Base-by-base conservation (phyloP, 805 yeast genomes). In the Ogataea ramenticola region DNA sequence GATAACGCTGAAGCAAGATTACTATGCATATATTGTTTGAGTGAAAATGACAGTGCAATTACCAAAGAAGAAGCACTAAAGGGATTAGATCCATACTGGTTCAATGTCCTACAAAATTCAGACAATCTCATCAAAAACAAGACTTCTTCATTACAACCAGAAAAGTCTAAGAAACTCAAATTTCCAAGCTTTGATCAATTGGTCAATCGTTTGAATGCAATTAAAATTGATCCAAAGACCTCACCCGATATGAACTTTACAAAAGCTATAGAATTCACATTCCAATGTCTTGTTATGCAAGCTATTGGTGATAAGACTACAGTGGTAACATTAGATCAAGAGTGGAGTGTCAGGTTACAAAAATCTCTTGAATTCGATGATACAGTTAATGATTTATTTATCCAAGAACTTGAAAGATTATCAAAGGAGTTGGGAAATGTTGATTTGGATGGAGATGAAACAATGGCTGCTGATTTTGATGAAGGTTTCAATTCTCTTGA, bases 1-100 rank as follows among this genome's bases (percentile, higher is more conserved):
- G 54, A 68, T 43, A 89, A 87, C 57, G 57, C 84, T 0, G 75
- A 76, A 31, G 86, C 90, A 0, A 68, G 96, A 46, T 53, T 76
- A 39, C 64, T 87, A 33, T 81, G 88, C 55, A 60, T 89, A 17
- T 58, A 82, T 39, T 96, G 14, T 61, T 86, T 5, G 64, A 75
- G 19, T 55, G 46, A 71, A 12, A 60, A 58, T 2, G 85, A 85
- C 50, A 71, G 82, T 44, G 70, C 86, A 2, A 96, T 87, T 51
- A 79, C 86, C 0, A 67, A 82, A 2, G 95, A 88, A 54, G 96
- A 88, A 58, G 83, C 96, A 0, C 61, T 59, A 5, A 79, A 77
- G 49, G 97, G 97, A 0, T 64, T 91, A 26, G 80, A 88, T 59
- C 96, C 96, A 0, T 77, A 84, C 58, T 83, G 90, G 87, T 85